Evolutionary conservation across 208 protist genomes (phyloP).

Genomic region (Trypanosoma vivax): DNA sequence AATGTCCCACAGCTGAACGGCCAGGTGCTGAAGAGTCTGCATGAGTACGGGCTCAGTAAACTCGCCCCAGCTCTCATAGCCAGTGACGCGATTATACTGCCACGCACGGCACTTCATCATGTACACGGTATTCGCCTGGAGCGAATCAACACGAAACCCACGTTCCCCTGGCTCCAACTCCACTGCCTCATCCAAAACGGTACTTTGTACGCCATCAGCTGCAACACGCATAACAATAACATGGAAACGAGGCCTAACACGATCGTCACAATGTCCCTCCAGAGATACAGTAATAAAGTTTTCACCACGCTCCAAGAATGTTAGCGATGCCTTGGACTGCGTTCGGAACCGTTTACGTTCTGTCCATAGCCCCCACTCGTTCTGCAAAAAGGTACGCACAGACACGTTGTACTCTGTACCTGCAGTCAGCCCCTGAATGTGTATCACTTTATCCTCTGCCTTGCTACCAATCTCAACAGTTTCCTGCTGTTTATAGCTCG

Average conservation of each 20-base stretch:
- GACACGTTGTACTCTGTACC: slow-evolving; percentile 63
- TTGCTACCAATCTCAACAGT: slow-evolving; percentile 26
- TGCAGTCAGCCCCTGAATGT: slow-evolving; percentile 55
- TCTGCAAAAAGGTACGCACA: slow-evolving; percentile 61
- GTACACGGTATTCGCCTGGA: slow-evolving; percentile 70
- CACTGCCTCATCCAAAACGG: slow-evolving; percentile 55
- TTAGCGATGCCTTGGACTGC: slow-evolving; percentile 25
- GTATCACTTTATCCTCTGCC: slow-evolving; percentile 37
- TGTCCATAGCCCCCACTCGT: slow-evolving; percentile 86
- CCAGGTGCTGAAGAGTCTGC: slow-evolving; percentile 66
- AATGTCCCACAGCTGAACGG: slow-evolving; percentile 72
- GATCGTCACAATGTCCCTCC: not conserved
- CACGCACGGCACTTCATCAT: slow-evolving; percentile 65
- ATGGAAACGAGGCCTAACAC: slow-evolving; percentile 13
- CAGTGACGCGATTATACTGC: slow-evolving; percentile 64
- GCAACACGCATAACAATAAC: slow-evolving; percentile 39
- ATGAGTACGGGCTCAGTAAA: slow-evolving; percentile 57
- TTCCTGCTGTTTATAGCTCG: slow-evolving; percentile 42
- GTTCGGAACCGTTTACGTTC: slow-evolving; percentile 60
- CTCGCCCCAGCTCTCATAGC: slow-evolving; percentile 78
- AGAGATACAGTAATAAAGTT: slow-evolving; percentile 66
- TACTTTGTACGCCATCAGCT: slow-evolving; percentile 21
- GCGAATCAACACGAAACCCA: slow-evolving; percentile 62
- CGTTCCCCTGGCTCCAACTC: slow-evolving; percentile 24
- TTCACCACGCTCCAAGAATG: slow-evolving; percentile 80